Conservation (phyloP, 306 rosid species). For the Herpetospermum pedunculosum region DNA sequence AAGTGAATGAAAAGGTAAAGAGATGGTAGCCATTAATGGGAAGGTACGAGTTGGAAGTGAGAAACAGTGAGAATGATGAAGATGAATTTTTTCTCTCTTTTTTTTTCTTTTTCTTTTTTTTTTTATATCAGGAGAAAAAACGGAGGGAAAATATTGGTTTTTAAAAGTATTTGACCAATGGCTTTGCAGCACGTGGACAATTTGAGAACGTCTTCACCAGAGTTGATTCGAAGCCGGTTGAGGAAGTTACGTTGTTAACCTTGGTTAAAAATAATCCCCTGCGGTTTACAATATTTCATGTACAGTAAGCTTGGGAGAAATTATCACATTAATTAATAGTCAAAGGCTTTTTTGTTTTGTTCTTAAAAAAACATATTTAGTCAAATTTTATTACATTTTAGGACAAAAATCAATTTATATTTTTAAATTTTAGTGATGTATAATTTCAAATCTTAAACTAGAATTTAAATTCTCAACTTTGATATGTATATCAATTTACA, state of each 20-base stretch:
- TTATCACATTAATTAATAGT: no score
- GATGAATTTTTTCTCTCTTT: background rate
- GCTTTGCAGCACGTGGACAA: background rate
- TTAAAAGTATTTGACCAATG: background rate
- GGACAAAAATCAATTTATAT: no score
- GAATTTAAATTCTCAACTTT: no score
- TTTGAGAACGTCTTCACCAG: background rate
- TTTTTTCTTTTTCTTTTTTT: background rate
- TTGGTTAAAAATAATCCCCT: background rate
- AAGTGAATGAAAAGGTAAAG: background rate
- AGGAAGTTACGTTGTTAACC: background rate
- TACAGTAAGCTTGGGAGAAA: background rate
- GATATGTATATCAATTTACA: no score
- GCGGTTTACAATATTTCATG: background rate
- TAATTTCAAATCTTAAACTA: no score
- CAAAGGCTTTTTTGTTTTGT: no score
- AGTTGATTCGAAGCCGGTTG: background rate
- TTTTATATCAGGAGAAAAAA: background rate
- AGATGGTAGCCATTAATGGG: background rate
- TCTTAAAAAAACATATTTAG: no score
- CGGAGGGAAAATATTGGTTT: background rate
- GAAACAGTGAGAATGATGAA: background rate
- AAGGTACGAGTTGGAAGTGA: constrained; percentile 4
- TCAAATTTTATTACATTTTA: no score
- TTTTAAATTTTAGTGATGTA: no score